Evolutionary conservation across 139 green algal species (phyloP), one percentile per base, ranked within the genome.

Genomic region (Chlorella sp.): DNA sequence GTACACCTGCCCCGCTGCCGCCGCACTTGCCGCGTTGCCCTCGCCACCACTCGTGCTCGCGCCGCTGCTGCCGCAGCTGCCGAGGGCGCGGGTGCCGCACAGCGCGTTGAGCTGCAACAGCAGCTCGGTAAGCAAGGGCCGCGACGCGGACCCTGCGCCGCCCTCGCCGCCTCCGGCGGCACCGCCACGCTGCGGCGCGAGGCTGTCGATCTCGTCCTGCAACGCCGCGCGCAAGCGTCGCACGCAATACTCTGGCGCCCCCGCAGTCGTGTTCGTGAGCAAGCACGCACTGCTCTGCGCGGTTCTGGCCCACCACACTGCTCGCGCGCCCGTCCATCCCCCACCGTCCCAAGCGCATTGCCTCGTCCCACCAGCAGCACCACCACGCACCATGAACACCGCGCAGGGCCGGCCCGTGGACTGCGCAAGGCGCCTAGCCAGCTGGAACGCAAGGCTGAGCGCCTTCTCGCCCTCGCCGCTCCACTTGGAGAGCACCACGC

Each of bases 61-160:
- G n/a, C n/a, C n/a, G n/a, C n/a, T n/a, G n/a, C n/a, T n/a, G n/a
- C n/a, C n/a, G n/a, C n/a, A n/a, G n/a, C n/a, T n/a, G n/a, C n/a
- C n/a, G n/a, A n/a, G n/a, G 22, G 0, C 29, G 14, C 49, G 6
- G 69, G 17, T 5, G 27, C 31, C 31, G 10, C 35, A 55, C 60
- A 76, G 27, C 35, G 0, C 30, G 0, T 69, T 78, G 75, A 88
- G 79, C 49, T 89, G 82, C 0, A 90, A 72, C 31, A 90, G 81
- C 62, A 91, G 77, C 76, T 91, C 87, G 0, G 86, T 91, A 34
- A 91, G 77, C 71, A 91, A 67, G 5, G 85, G 79, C 34, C 85
- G 63, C 0, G 73, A 70, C 0, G 74, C 23, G 24, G 80, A 42
- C 67, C 90, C 87, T 30, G 83, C 78, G 27, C 67, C 62, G 66